Evolutionary conservation across 768 basidiomycete genomes (phyloP), one percentile per base, ranked within the genome.

Genomic region (Pleurotus cornucopiae): DNA sequence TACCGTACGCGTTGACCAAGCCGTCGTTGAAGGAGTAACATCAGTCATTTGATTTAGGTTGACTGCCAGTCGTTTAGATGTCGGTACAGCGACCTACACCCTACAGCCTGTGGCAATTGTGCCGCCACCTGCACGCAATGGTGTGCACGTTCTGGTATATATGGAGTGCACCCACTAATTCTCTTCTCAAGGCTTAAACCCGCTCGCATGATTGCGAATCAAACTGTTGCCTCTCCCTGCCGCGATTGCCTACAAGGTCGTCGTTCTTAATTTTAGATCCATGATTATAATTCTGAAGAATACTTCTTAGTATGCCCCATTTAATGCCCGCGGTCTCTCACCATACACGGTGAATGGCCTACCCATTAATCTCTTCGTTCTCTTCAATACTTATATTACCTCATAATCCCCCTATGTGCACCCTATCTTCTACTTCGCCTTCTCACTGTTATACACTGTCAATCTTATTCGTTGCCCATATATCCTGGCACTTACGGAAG

Each of bases 21-120:
- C 16, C 2, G 43, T 6, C 44, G 2, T 9, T 11, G 30, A 11
- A 34, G 11, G 30, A 34, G 11, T 39, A 21, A 47, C 16, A n/a
- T 38, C 34, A 5, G n/a, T 7, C 4, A 9, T 16, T 34, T 4
- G 5, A 30, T 38, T 16, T 30, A 62, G 61, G 30, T 62, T 20
- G 61, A 62, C 37, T 62, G 61, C 57, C 14, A 11, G 44, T 62
- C 61, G 6, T 30, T 52, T 12, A 37, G 51, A 11, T 62, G 61
- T 46, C 59, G 61, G 9, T 62, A 62, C 38, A 62, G 61, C 38
- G 45, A 43, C 3, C 41, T 23, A 20, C 61, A 62, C 39, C 53
- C 45, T 6, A 9, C 52, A 16, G 40, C 25, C 12, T 62, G 61
- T 52, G n/a, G 16, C 3, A 53, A 48, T 18, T 62, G 61, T 34